Percentiles rank a stretch among this genome's conserved stretches.
Conservation (phyloP, 2,329 filamentous ascomycete genomes). For the Pestalotiopsis sp. region DNA sequence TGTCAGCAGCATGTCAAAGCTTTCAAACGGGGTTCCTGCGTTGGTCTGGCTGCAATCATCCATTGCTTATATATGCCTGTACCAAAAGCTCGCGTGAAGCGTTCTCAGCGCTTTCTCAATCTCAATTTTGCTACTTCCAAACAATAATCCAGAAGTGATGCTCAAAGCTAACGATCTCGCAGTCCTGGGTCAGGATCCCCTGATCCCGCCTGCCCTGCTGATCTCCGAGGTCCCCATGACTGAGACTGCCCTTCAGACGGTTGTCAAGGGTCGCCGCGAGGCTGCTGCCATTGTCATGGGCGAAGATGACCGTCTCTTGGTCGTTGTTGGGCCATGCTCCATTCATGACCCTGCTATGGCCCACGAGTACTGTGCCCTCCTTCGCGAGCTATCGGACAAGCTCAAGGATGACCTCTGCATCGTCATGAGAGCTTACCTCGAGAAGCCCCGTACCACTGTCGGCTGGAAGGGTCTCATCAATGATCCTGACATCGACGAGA, state of each 20-base stretch:
- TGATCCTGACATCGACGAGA: constrained; percentile 96
- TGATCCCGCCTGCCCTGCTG: constrained; percentile 87
- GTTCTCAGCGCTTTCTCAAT: not conserved
- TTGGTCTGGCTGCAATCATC: not conserved
- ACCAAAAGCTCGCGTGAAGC: not conserved
- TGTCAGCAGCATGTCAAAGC: not conserved
- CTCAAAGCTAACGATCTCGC: constrained; percentile 29
- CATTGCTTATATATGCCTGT: not conserved
- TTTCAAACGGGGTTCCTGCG: not conserved
- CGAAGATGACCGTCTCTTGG: constrained; percentile 83
- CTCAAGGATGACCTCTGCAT: constrained; percentile 84
- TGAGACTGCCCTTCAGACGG: constrained; percentile 64
- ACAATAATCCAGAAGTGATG: constrained; percentile 21
- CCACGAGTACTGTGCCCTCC: constrained; percentile 81
- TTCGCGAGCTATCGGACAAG: constrained; percentile 78
- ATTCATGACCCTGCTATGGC: constrained; percentile 92
- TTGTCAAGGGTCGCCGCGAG: constrained; percentile 70
- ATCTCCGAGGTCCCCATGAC: constrained; percentile 81
- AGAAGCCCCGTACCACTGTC: constrained; percentile 97
- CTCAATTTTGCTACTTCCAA: not conserved
- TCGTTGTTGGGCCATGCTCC: constrained; percentile 94
- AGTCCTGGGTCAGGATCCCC: constrained; percentile 93
- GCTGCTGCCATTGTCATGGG: constrained; percentile 77
- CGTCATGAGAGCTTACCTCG: constrained; percentile 98
- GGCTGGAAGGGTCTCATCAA: constrained; percentile 99